A percentile compares a stretch with the other conserved stretches of the same genome.
phyloP scores from a whole-genome alignment of 495 filamentous ascomycete genomes.

The Tuber indicum region DNA sequence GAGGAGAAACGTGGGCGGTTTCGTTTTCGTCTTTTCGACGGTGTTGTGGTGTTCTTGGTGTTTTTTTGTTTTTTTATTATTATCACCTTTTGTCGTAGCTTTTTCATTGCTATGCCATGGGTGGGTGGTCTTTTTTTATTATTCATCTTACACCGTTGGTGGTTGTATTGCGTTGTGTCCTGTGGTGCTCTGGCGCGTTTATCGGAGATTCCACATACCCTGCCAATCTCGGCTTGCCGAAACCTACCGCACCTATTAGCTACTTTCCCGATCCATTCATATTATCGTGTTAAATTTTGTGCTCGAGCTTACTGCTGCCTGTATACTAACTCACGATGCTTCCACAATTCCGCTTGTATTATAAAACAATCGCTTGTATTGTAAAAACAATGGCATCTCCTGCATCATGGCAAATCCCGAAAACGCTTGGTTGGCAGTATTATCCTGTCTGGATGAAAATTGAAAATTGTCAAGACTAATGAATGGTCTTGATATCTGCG shows the following conservation, averaged over 20 bases:
- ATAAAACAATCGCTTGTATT: too few species aligned
- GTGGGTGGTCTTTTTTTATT: constrained; percentile 6
- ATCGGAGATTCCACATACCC: neutral
- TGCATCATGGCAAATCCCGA: neutral
- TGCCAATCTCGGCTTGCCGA: neutral
- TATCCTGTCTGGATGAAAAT: neutral
- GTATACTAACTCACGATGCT: neutral
- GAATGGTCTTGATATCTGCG: too few species aligned
- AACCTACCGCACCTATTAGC: neutral
- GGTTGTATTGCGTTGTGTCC: neutral
- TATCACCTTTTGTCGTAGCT: neutral
- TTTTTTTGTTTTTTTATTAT: constrained; percentile 10
- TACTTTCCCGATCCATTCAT: neutral
- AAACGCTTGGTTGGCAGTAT: neutral
- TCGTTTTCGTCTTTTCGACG: neutral
- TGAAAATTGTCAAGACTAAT: too few species aligned
- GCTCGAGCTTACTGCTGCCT: neutral
- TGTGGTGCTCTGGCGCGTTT: neutral
- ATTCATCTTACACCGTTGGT: neutral
- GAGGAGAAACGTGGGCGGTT: neutral
- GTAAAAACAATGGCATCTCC: neutral
- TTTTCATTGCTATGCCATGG: neutral
- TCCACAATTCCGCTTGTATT: neutral
- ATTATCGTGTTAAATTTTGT: neutral
- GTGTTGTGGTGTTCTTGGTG: neutral